Conservation (phyloP, 148 eudicot genomes). For the Diospyros lotus region DNA sequence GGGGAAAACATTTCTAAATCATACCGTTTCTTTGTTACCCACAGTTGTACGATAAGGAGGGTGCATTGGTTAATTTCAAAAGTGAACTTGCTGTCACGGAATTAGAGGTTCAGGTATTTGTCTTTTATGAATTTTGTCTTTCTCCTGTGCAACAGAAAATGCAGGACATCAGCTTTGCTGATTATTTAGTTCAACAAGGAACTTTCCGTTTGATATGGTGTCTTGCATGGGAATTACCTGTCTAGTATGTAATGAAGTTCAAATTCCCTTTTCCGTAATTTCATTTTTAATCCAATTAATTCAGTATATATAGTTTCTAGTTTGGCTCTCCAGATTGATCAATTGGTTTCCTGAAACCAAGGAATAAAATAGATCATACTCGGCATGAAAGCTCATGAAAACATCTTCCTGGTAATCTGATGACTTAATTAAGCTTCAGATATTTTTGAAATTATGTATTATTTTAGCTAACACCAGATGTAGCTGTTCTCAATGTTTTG, state of each 20-base stretch:
- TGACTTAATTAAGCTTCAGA: not conserved
- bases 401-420: not conserved
- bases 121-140: not conserved
- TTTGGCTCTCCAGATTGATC: conserved; percentile 1
- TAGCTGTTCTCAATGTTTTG: no score
- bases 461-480: no score
- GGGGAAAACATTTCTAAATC: not conserved
- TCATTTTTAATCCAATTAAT: not conserved
- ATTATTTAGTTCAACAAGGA: not conserved
- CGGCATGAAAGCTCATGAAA: conserved; percentile 1
- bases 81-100: conserved; percentile 77
- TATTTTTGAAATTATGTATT: no score
- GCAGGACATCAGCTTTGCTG: not conserved
- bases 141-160: conserved; percentile 6
- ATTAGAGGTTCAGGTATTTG: conserved; percentile 69
- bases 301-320: not conserved
- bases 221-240: not conserved
- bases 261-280: not conserved
- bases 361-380: not conserved
- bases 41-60: conserved; percentile 72
- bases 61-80: conserved; percentile 58
- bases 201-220: not conserved
- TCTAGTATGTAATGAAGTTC: not conserved
- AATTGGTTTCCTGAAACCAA: not conserved
- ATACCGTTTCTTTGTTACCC: conserved; percentile 1